Base-by-base conservation (phyloP, 176 grass and related monocot species). In the Bothriochloa decipiens region DNA sequence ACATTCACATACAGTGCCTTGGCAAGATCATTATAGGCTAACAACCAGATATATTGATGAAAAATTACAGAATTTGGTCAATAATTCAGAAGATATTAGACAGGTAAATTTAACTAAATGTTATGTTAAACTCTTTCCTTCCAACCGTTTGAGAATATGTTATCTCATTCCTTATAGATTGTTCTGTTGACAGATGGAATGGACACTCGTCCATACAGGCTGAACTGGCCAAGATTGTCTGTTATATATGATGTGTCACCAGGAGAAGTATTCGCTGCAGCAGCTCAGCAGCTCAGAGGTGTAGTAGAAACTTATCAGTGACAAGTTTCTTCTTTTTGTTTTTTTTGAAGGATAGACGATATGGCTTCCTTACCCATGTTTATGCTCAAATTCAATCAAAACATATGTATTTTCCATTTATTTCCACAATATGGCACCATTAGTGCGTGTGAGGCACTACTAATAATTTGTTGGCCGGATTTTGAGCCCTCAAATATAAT, bases 111-210 rank as follows among this genome's bases (percentile, higher is more conserved):
- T 81, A 69, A 77, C 39, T 64, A 74, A 84, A 37, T 43, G 46
- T 75, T 81, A 40, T 73, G 70, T 17, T 71, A 47, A 63, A 46
- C 35, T 81, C 25, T 33, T 74, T 86, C 41, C n/a, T 29, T 77
- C 68, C 45, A 66, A 57, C 53, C 4, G 41, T 25, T 78, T 33
- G 78, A 81, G 63, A 64, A 89, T 66, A 57, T 60, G 23, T 40
- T 86, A 50, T 70, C 92, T 98, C 90, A 95, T 93, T 80, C 89
- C 83, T 76, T 90, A 87, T 91, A 98, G 96, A 93, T 95, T 87
- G 92, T 98, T 90, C 83, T 98, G 78, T 84, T 98, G 80, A 91
- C 96, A 95, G 91, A 98, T 93, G 96, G 96, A 70, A 98, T 95
- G 92, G 92, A 98, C 85, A 98, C 92, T 79, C 90, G 96, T 68